Evolutionary conservation across 1,284 basidiomycete species (phyloP), one percentile per base, ranked within the genome.

Genomic region (Rhizopogon parksii): DNA sequence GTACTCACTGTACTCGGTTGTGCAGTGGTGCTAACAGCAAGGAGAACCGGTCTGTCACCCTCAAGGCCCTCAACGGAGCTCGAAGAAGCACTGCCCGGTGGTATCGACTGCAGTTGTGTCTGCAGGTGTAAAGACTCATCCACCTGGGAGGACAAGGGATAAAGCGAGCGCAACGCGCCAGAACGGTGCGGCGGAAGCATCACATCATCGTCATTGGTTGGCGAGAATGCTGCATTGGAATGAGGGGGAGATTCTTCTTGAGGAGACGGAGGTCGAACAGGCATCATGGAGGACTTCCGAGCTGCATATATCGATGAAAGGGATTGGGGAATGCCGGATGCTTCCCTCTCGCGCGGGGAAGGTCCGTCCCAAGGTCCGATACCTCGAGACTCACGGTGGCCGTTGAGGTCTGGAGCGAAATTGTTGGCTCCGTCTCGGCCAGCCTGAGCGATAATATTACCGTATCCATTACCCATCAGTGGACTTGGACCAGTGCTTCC

Each of bases 11-110:
- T 56, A 17, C 55, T 67, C 12, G 53, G 49, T 63, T 64, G 75
- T 58, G 52, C 65, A 32, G 73, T 74, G 0, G 77, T 80, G 53
- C 70, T 78, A 30, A 85, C 74, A 8, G 76, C 75, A 3, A 83
- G 70, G 24, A 65, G 56, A 3, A 54, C 34, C 17, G 63, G 60
- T 4, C 58, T 54, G 2, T 56, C 47, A 7, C 66, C 65, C 7
- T 69, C 67, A 1, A 55, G 50, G 40, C 55, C 60, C 39, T 52
- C 53, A 2, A 43, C 55, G 12, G 51, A 49, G 14, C 65, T 69
- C 24, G 66, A 69, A 0, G 65, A 56, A 15, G 63, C 65, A 14
- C 67, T 67, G 4, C 61, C 58, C 40, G 57, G 53, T 14, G 68
- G 59, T 27, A 57, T 48, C 49, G 59, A 55, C 45, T 50, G 56